Conservation (phyloP, 768 basidiomycete species). For the Lactifluus piperatus region DNA sequence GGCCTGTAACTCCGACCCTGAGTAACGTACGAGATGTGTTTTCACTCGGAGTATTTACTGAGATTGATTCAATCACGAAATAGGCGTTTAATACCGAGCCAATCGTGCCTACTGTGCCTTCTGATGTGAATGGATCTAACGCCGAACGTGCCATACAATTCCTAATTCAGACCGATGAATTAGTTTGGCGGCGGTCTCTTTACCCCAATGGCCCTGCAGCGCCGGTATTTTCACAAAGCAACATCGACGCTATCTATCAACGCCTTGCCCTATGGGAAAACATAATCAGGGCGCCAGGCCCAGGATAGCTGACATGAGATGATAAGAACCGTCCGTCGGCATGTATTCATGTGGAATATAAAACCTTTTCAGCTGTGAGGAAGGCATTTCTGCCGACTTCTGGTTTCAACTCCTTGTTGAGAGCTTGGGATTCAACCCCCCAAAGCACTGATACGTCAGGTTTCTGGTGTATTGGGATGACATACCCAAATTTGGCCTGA, state of each 20-base stretch:
- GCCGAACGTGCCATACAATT: constrained; percentile 17
- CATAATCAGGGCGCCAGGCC: constrained; percentile 15
- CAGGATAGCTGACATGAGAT: constrained; percentile 5
- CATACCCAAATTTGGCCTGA: neutral
- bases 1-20: neutral
- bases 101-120: neutral
- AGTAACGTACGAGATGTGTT: constrained; percentile 2
- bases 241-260: constrained; percentile 14
- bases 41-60: neutral
- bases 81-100: constrained; percentile 2
- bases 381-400: neutral
- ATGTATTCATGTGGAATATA: neutral
- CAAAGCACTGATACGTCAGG: neutral
- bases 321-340: neutral
- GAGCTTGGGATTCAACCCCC: neutral
- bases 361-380: neutral
- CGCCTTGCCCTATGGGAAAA: constrained; percentile 20
- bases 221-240: constrained; percentile 15
- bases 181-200: constrained; percentile 19
- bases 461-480: neutral
- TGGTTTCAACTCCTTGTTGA: neutral
- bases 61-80: neutral
- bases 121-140: neutral
- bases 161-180: constrained; percentile 16
- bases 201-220: constrained; percentile 9